Base-by-base conservation (phyloP, 2,329 filamentous ascomycete species). In the Pseudocercospora pini-densiflorae region DNA sequence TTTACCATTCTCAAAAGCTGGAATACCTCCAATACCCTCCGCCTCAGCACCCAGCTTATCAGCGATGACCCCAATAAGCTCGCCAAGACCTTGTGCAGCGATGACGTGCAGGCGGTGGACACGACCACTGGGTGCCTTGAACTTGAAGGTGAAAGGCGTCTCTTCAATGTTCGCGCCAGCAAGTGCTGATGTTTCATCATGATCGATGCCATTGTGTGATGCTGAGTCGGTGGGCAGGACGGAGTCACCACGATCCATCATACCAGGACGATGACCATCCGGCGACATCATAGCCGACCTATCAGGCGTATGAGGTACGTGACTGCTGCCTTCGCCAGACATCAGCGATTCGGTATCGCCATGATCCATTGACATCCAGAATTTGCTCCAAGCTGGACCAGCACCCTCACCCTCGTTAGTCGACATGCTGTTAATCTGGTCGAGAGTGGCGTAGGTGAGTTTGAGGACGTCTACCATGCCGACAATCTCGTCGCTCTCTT, bases 391-490 rank as follows among this genome's bases (percentile, higher is more conserved):
- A 6, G 95, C 95, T 5, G 95, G 95, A 0, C 95, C 95, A 81
- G 99, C 95, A 73, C 89, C 93, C 77, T 97, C 94, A 49, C 88
- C 88, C 24, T 58, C 55, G 19, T 58, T 58, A 61, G 90, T 93
- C 47, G 88, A 89, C 90, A 99, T 98, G 66, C 92, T 93, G 83
- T 98, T 98, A 77, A 90, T 89, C 86, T 90, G 94, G 81, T 99
- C 95, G 61, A 99, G 87, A 5, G 95, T 99, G 59, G 95, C 95
- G 80, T 99, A 99, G 23, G 95, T 99, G 76, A 99, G 86, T 83
- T 98, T 98, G 69, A 99, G 88, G 66, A 99, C 95, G 80, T 99
- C 95, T 27, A 99, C 95, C 95, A 99, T 99, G 75, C 95, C 95
- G 65, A 99, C 95, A 77, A 99, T 99, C 81, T 99, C 95, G 70